Percentiles rank a stretch among this genome's conserved stretches.
phyloP scores from a whole-genome alignment of 2,329 filamentous ascomycete species.

The Iodosphaeria phyllophila region DNA sequence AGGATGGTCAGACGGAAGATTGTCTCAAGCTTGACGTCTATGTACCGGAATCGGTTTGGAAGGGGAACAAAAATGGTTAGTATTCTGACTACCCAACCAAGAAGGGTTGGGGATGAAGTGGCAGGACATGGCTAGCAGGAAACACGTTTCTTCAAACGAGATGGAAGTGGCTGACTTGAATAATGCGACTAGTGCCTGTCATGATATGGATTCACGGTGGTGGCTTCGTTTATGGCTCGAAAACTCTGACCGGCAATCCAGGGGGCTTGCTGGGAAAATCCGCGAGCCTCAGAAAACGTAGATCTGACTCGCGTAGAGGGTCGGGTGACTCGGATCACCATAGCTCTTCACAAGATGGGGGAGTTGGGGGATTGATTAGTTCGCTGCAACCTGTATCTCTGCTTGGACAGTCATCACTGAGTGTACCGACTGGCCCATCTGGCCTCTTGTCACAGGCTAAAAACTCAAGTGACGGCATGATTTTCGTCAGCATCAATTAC shows the following conservation, averaged over 20 bases:
- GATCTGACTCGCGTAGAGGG: too few species aligned
- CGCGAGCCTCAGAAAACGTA: too few species aligned
- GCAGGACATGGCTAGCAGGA: too few species aligned
- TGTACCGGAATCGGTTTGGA: slow-evolving; percentile 22
- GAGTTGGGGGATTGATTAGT: too few species aligned
- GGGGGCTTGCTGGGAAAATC: too few species aligned
- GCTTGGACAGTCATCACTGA: too few species aligned
- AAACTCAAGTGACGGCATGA: not conserved
- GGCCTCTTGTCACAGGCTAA: not conserved
- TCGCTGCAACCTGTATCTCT: too few species aligned
- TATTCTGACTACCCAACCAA: too few species aligned
- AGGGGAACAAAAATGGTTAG: slow-evolving; percentile 13
- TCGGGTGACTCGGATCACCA: too few species aligned
- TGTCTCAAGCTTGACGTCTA: slow-evolving; percentile 31
- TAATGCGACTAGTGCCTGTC: slow-evolving; percentile 23
- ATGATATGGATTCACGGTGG: slow-evolving; percentile 27
- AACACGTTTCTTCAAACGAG: too few species aligned
- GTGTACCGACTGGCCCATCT: not conserved
- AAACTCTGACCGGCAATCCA: slow-evolving; percentile 17
- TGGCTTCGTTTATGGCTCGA: slow-evolving; percentile 22
- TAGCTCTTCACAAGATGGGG: too few species aligned
- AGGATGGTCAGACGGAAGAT: slow-evolving; percentile 24
- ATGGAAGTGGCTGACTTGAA: not conserved
- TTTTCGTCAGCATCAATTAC: slow-evolving; percentile 17
- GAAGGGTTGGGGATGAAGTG: too few species aligned